Evolutionary conservation across 2,329 filamentous ascomycete genomes (phyloP).

Genomic region (Ascosphaera acerosa): DNA sequence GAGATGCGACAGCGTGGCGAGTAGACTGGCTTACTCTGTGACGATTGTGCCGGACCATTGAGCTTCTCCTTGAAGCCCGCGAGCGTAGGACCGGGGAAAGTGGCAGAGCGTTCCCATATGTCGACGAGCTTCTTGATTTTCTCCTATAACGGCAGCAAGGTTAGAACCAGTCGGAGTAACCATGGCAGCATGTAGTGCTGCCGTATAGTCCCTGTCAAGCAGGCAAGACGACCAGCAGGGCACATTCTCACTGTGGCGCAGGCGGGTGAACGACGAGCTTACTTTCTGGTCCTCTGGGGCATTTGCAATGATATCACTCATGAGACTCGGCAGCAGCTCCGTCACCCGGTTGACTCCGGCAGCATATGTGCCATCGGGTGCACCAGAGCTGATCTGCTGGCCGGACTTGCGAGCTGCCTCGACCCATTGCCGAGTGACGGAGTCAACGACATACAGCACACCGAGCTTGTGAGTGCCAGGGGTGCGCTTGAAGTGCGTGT

Average conservation of each 20-base stretch:
- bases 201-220: too few species aligned
- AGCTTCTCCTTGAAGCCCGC: conserved; percentile 62
- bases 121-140: conserved; percentile 90
- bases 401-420: conserved; percentile 74
- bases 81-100: conserved; percentile 62
- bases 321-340: conserved; percentile 74
- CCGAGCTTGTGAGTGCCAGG: conserved; percentile 91
- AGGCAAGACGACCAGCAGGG: too few species aligned
- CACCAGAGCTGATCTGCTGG: conserved; percentile 55
- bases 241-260: too few species aligned
- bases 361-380: conserved; percentile 76
- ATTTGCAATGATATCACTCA: conserved; percentile 80
- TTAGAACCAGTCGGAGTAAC: too few species aligned
- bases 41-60: conserved; percentile 24
- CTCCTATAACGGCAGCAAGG: too few species aligned
- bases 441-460: conserved; percentile 99
- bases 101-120: conserved; percentile 92
- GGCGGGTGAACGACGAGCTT: conserved; percentile 27
- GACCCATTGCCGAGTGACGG: conserved; percentile 96
- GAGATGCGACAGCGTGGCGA: conserved; percentile 5
- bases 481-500: conserved; percentile 89
- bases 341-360: conserved; percentile 92
- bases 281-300: conserved; percentile 92
- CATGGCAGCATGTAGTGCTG: too few species aligned
- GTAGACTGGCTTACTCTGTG: conserved; percentile 37